These are phyloP conservation scores for Leccinum huronense DNA, from an alignment of 1,284 basidiomycete species.

Conservation along the genomic window DNA sequence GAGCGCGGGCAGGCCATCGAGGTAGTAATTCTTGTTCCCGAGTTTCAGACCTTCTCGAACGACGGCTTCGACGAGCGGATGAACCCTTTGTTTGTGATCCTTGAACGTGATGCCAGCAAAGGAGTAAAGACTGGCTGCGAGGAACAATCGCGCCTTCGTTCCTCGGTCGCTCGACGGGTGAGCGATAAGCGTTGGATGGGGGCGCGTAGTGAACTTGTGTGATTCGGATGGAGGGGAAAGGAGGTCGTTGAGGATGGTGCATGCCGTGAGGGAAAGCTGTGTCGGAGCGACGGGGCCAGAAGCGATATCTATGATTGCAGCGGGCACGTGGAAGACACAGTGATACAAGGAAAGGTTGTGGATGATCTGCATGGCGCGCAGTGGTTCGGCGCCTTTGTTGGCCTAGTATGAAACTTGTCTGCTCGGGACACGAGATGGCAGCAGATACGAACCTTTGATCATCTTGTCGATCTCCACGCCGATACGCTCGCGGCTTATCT, in stretches of 20 bases:
- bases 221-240: slow-evolving; percentile 32
- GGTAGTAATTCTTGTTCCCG: slow-evolving; percentile 75
- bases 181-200: slow-evolving; percentile 51
- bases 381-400: slow-evolving; percentile 63
- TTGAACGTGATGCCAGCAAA: slow-evolving; percentile 58
- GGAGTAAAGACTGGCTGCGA: slow-evolving; percentile 69
- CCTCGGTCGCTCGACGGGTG: slow-evolving; percentile 40
- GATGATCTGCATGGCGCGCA: slow-evolving; percentile 74
- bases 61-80: slow-evolving; percentile 63
- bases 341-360: slow-evolving; percentile 66
- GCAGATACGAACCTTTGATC: slow-evolving; percentile 63
- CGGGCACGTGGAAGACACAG: slow-evolving; percentile 65
- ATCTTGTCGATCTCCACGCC: slow-evolving; percentile 91
- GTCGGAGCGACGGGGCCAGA: slow-evolving; percentile 42
- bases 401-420: slow-evolving; percentile 4
- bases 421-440: neutral
- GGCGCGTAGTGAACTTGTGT: slow-evolving; percentile 34
- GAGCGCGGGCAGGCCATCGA: slow-evolving; percentile 71
- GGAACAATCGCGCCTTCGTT: slow-evolving; percentile 63
- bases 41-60: slow-evolving; percentile 84
- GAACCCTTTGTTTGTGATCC: slow-evolving; percentile 62
- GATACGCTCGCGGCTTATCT: slow-evolving; percentile 88
- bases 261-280: slow-evolving; percentile 51
- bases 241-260: slow-evolving; percentile 57
- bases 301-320: slow-evolving; percentile 44